phyloP scores from a whole-genome alignment of 805 yeast genomes.

The Lipomyces starkeyi region DNA sequence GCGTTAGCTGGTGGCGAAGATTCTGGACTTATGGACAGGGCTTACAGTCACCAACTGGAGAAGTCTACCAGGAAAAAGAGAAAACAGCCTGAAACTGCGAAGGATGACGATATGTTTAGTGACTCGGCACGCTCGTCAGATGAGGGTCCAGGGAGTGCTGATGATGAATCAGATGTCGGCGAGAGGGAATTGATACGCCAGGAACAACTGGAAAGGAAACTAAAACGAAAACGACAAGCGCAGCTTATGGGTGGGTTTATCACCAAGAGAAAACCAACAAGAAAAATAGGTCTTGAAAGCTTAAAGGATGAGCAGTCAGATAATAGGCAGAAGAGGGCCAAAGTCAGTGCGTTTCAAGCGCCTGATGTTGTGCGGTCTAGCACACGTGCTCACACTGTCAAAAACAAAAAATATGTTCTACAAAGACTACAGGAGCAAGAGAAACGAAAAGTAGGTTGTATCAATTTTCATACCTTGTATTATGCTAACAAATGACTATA shows the following conservation, averaged over 20 bases:
- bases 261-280: not conserved
- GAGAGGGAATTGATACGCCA: conserved; percentile 60
- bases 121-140: conserved; percentile 49
- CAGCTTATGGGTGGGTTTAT: conserved; percentile 25
- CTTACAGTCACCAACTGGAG: not conserved
- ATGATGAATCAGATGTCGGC: conserved; percentile 66
- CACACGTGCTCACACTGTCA: conserved; percentile 75
- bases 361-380: conserved; percentile 31
- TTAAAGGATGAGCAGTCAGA: not conserved
- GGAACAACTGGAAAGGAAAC: conserved; percentile 41
- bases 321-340: not conserved
- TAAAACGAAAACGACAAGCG: conserved; percentile 42
- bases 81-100: conserved; percentile 20
- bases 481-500: not conserved
- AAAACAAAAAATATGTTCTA: conserved; percentile 76
- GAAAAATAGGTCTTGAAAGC: not conserved
- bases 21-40: not conserved
- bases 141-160: conserved; percentile 48
- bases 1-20: conserved; percentile 7
- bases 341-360: not conserved
- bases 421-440: conserved; percentile 74
- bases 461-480: not conserved
- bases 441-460: conserved; percentile 52
- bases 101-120: conserved; percentile 58
- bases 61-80: not conserved